Conservation (phyloP, 495 filamentous ascomycete species). For the Daldinia decipiens region DNA sequence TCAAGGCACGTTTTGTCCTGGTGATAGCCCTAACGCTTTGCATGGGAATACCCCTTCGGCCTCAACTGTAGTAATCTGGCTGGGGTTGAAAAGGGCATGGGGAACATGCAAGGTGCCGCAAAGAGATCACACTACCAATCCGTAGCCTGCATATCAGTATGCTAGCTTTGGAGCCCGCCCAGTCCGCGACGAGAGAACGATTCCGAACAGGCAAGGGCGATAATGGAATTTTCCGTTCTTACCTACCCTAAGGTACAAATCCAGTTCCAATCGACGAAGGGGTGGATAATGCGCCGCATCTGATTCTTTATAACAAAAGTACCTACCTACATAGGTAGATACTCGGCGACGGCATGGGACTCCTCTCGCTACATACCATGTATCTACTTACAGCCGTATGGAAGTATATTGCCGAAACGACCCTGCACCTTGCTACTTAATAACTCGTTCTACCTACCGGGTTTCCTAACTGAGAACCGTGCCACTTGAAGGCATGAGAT, state of each 20-base stretch:
- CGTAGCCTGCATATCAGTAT: conserved; percentile 37
- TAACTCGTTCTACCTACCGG: conserved; percentile 27
- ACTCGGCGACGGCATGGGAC: conserved; percentile 6
- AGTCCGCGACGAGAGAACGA: conserved; percentile 28
- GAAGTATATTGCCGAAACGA: conserved; percentile 22
- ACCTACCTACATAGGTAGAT: neutral
- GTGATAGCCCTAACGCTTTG: conserved; percentile 41
- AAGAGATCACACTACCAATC: conserved; percentile 42
- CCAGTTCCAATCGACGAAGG: conserved; percentile 28
- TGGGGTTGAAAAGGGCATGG: conserved; percentile 40
- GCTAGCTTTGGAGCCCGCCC: conserved; percentile 17
- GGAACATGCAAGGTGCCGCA: conserved; percentile 46
- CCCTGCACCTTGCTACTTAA: conserved; percentile 27
- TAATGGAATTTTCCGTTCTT: conserved; percentile 37
- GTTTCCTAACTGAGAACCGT: conserved; percentile 41
- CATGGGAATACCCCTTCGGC: conserved; percentile 26
- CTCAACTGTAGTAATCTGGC: conserved; percentile 39
- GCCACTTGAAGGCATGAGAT: conserved; percentile 28
- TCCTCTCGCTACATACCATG: neutral
- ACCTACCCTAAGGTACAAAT: conserved; percentile 8
- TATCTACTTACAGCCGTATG: conserved; percentile 11
- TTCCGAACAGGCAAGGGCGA: conserved; percentile 35
- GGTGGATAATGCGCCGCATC: conserved; percentile 34
- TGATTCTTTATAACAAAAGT: conserved; percentile 7
- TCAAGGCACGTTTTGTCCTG: conserved; percentile 41